Conservation (phyloP, 345 rosid species). For the Pugionium dolabratum region DNA sequence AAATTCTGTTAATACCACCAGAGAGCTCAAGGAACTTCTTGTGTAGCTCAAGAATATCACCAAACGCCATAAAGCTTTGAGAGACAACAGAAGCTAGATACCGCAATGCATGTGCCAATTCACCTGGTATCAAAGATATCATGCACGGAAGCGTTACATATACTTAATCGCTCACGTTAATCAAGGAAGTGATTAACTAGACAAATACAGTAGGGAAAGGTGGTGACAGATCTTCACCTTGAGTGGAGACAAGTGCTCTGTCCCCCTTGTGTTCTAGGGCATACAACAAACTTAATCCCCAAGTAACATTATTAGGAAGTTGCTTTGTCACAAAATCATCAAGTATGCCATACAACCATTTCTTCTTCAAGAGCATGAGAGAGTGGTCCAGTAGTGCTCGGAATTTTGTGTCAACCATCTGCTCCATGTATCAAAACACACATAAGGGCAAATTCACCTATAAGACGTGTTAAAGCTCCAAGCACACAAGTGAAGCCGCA, state of each 20-base stretch:
- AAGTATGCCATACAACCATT: constrained; percentile 85
- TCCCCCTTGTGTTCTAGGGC: constrained; percentile 93
- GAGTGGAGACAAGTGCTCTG: constrained; percentile 75
- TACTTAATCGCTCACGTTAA: constrained; percentile 10
- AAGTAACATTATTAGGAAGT: constrained; percentile 94
- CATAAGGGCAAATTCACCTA: constrained; percentile 14
- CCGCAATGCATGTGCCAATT: constrained; percentile 91
- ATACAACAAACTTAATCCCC: constrained; percentile 96
- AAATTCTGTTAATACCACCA: constrained; percentile 83
- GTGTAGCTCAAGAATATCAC: constrained; percentile 92
- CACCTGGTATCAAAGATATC: constrained; percentile 60
- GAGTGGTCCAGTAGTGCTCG: constrained; percentile 84
- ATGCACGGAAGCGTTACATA: constrained; percentile 20
- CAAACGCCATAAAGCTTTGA: constrained; percentile 97
- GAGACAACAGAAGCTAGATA: constrained; percentile 97
- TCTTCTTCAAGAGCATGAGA: constrained; percentile 73
- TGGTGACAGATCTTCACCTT: constrained; percentile 52
- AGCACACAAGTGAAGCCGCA: constrained; percentile 23
- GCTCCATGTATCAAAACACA: constrained; percentile 26
- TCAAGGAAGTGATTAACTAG: too few species aligned
- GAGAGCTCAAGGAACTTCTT: constrained; percentile 91
- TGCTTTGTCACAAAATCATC: constrained; percentile 99
- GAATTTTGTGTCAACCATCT: constrained; percentile 95
- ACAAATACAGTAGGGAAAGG: constrained; percentile 4
- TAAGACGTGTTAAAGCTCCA: constrained; percentile 21